Percentiles rank a stretch among this genome's conserved stretches.
These are phyloP conservation scores for Beauveria bassiana DNA, from an alignment of 2,329 filamentous ascomycete species.

Conservation along the genomic window DNA sequence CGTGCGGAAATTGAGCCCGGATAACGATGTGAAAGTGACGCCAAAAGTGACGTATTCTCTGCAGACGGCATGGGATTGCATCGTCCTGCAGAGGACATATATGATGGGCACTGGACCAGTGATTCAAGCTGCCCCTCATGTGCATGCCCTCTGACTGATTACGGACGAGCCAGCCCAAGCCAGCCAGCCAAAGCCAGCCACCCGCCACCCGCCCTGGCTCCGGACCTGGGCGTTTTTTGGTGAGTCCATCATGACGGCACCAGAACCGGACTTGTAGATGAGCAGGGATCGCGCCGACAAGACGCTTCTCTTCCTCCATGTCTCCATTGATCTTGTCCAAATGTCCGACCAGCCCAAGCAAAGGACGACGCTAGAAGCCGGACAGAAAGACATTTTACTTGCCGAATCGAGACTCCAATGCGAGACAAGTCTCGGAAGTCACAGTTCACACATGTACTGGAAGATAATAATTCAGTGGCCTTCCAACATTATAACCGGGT, in stretches of 20 bases:
- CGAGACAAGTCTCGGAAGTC: background rate
- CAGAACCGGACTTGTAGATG: background rate
- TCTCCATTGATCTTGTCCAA: background rate
- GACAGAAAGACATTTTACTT: background rate
- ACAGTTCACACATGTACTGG: no score
- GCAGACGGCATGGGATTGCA: background rate
- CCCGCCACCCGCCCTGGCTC: background rate
- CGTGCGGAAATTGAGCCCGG: background rate
- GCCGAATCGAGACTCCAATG: background rate
- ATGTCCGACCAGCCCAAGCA: background rate
- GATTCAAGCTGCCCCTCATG: background rate
- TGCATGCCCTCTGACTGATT: no score
- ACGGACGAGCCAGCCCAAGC: background rate
- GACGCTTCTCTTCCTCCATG: background rate
- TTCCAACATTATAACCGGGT: no score
- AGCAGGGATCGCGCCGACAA: background rate
- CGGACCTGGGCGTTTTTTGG: background rate
- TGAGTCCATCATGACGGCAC: conserved; percentile 3
- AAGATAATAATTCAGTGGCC: no score
- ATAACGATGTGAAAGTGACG: no score
- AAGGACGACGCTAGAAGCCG: background rate
- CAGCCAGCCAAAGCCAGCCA: background rate
- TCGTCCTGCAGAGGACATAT: background rate
- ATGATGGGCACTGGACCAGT: background rate
- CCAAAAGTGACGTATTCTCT: background rate